Evolutionary conservation across 805 yeast species (phyloP).

Genomic region (Candida suzukii): DNA sequence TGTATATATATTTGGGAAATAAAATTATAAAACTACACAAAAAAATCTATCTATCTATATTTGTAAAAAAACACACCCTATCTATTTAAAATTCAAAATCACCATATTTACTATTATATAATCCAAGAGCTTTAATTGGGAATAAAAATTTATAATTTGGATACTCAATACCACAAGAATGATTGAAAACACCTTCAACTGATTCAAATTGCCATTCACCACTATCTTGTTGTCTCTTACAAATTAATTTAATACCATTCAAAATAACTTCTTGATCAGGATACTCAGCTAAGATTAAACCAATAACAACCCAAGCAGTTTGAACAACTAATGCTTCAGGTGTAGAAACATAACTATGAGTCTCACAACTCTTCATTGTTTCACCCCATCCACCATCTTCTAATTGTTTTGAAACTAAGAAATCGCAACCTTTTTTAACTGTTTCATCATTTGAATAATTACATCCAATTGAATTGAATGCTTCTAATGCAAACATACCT

Average conservation of each 20-base stretch:
- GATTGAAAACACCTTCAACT: conserved; percentile 95
- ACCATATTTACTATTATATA: conserved; percentile 33
- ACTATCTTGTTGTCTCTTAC: conserved; percentile 55
- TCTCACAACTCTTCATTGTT: conserved; percentile 83
- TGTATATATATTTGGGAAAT: not conserved
- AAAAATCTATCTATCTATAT: too few relatives aligned
- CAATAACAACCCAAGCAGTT: conserved; percentile 89
- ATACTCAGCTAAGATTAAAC: conserved; percentile 70
- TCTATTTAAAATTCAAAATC: conserved; percentile 9
- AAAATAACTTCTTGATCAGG: conserved; percentile 61
- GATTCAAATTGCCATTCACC: conserved; percentile 88
- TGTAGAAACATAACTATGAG: conserved; percentile 60
- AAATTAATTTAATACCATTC: conserved; percentile 55
- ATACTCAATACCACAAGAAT: conserved; percentile 85
- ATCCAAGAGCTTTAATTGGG: conserved; percentile 88
- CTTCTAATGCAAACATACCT: conserved; percentile 96
- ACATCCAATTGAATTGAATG: conserved; percentile 64
- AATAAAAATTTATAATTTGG: conserved; percentile 88
- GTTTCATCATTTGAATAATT: conserved; percentile 52
- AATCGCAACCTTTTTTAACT: conserved; percentile 79
- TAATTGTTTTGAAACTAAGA: conserved; percentile 66
- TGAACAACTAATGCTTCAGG: conserved; percentile 68
- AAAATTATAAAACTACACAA: too few relatives aligned
- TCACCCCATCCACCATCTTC: conserved; percentile 98
- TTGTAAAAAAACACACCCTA: too few relatives aligned